These are phyloP conservation scores for Sclerotinia glacialis DNA, from an alignment of 2,329 filamentous ascomycete genomes.

Conservation along the genomic window DNA sequence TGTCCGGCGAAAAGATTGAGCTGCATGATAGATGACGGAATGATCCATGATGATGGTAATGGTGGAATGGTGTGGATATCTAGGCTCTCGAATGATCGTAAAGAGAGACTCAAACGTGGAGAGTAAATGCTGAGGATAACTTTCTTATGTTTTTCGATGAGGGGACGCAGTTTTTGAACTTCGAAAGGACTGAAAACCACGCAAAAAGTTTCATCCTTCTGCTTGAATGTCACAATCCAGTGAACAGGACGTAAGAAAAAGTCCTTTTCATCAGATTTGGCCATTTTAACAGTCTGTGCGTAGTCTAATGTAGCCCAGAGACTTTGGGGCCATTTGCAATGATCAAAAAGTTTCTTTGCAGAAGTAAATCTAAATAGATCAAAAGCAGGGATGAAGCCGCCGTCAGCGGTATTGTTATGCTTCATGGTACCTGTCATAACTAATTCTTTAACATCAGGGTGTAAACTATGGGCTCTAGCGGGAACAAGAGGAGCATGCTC, in stretches of 20 bases:
- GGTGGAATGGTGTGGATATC: constrained; percentile 45
- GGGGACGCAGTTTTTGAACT: constrained; percentile 49
- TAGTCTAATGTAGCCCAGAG: constrained; percentile 54
- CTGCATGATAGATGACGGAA: constrained; percentile 40
- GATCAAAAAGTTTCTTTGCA: constrained; percentile 41
- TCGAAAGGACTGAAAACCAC: constrained; percentile 61
- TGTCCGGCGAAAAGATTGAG: constrained; percentile 68
- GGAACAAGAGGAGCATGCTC: constrained; percentile 46
- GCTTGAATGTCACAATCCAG: constrained; percentile 48
- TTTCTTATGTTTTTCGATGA: constrained; percentile 40
- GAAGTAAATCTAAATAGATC: constrained; percentile 43
- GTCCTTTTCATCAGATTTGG: constrained; percentile 38
- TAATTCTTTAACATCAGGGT: constrained; percentile 46
- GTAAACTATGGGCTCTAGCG: constrained; percentile 45
- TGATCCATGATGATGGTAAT: constrained; percentile 25
- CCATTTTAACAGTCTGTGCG: constrained; percentile 43
- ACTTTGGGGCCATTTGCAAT: constrained; percentile 41
- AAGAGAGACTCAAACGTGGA: constrained; percentile 44
- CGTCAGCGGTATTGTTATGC: constrained; percentile 42
- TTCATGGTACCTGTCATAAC: constrained; percentile 41
- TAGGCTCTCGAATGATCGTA: constrained; percentile 46
- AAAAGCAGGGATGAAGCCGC: constrained; percentile 55
- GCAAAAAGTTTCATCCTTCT: constrained; percentile 21
- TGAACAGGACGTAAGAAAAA: constrained; percentile 52
- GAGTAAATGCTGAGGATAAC: constrained; percentile 53